Percentiles rank a stretch among this genome's conserved stretches.
These are phyloP conservation scores for Collybia mongolica DNA, from an alignment of 768 basidiomycete genomes.

Conservation along the genomic window DNA sequence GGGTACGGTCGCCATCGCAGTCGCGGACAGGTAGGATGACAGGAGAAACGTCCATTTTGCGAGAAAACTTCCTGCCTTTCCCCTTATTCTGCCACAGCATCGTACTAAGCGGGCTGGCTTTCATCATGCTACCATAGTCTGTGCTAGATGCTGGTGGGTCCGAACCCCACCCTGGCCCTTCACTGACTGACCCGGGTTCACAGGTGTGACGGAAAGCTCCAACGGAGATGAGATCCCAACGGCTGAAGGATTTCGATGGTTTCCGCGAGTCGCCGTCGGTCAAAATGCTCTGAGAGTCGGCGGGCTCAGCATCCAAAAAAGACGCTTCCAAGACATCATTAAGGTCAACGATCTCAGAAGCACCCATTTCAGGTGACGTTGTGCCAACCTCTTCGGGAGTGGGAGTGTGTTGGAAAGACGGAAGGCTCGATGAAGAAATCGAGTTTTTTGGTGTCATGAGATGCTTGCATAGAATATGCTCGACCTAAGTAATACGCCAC, in stretches of 20 bases:
- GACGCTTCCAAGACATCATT: constrained; percentile 79
- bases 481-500: constrained; percentile 26
- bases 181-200: constrained; percentile 24
- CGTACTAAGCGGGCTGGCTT: constrained; percentile 52
- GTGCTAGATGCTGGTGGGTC: constrained; percentile 32
- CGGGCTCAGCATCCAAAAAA: constrained; percentile 59
- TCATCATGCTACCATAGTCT: constrained; percentile 50
- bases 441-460: constrained; percentile 26
- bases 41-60: constrained; percentile 42
- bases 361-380: constrained; percentile 32
- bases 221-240: constrained; percentile 78
- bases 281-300: constrained; percentile 27
- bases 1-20: constrained; percentile 52
- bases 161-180: constrained; percentile 29
- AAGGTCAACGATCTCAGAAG: constrained; percentile 58
- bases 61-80: constrained; percentile 23
- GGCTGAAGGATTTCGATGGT: constrained; percentile 48
- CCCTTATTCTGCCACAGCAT: constrained; percentile 52
- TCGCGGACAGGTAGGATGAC: constrained; percentile 46
- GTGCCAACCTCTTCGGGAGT: constrained; percentile 10
- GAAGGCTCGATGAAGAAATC: constrained; percentile 20
- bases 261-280: constrained; percentile 36
- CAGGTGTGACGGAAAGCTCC: constrained; percentile 70
- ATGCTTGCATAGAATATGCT: constrained; percentile 32
- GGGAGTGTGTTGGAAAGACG: constrained; percentile 15